A percentile compares a stretch with the other conserved stretches of the same genome.
phyloP scores from a whole-genome alignment of 164 flowering plant genomes.

The Vitis riparia region DNA sequence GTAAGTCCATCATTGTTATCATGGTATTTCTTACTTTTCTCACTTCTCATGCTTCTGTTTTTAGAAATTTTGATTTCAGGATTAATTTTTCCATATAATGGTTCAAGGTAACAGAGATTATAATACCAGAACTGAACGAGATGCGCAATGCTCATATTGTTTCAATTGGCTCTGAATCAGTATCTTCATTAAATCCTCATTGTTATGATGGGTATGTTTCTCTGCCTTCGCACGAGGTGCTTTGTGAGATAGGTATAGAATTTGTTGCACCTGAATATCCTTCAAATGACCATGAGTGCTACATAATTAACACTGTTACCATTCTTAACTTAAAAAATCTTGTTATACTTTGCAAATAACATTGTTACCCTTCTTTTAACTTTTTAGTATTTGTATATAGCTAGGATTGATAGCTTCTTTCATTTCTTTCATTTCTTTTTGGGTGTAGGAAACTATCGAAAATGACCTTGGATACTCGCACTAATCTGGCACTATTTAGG shows the following conservation, averaged over 20 bases:
- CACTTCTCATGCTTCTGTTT: too few species aligned
- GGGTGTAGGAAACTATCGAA: constrained; percentile 45
- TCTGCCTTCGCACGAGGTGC: not conserved
- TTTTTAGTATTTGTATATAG: too few species aligned
- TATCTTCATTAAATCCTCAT: constrained; percentile 59
- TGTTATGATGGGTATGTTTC: constrained; percentile 67
- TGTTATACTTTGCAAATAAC: not conserved
- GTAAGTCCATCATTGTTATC: constrained; percentile 40
- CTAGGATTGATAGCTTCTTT: not conserved
- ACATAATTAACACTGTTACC: too few species aligned
- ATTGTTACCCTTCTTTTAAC: too few species aligned
- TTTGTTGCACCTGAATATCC: not conserved
- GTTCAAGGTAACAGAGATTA: constrained; percentile 69
- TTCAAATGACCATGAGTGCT: too few species aligned
- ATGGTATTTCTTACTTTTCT: not conserved
- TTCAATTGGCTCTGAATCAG: constrained; percentile 80
- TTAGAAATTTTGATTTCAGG: not conserved
- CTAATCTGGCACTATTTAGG: constrained; percentile 66
- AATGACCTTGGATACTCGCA: constrained; percentile 73
- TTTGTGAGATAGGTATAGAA: not conserved
- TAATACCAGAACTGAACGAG: constrained; percentile 80
- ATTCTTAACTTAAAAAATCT: too few species aligned
- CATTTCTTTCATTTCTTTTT: not conserved
- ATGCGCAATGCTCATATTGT: constrained; percentile 91
- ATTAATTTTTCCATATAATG: not conserved